Conservation (phyloP, 106 monocot species). For the Platanthera guangdongensis region DNA sequence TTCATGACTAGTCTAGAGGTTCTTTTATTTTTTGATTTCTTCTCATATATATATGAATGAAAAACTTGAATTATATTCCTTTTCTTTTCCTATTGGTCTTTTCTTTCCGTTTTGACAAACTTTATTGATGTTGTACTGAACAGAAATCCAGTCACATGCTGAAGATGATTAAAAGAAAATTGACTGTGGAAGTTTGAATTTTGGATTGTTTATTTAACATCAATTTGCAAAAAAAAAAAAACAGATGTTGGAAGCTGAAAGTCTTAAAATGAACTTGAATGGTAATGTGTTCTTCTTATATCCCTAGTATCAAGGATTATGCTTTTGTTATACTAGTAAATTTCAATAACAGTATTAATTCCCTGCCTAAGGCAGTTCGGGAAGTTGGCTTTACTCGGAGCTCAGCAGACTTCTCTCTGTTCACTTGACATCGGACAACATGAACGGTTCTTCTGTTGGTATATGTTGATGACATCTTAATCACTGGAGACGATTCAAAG, state of each 20-base stretch:
- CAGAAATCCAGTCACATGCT: too few species aligned
- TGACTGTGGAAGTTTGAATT: neutral
- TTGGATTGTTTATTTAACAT: neutral
- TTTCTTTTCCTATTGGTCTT: neutral
- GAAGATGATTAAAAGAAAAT: neutral
- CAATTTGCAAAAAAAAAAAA: neutral
- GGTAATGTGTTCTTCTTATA: neutral
- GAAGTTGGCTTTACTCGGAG: too few species aligned
- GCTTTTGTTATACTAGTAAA: neutral
- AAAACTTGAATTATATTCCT: neutral
- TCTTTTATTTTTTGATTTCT: neutral
- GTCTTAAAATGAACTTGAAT: constrained; percentile 1
- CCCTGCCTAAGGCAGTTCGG: neutral
- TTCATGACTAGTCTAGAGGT: neutral
- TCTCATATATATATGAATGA: neutral
- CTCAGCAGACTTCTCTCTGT: too few species aligned
- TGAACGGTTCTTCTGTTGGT: too few species aligned
- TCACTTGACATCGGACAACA: too few species aligned
- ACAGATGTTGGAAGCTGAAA: neutral
- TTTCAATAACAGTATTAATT: neutral
- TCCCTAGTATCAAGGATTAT: neutral
- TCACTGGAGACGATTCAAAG: too few species aligned
- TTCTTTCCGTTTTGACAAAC: neutral
- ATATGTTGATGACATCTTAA: too few species aligned
- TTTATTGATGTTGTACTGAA: neutral